Base-by-base conservation (phyloP, 768 basidiomycete species). In the Aureoboletus auriporus region DNA sequence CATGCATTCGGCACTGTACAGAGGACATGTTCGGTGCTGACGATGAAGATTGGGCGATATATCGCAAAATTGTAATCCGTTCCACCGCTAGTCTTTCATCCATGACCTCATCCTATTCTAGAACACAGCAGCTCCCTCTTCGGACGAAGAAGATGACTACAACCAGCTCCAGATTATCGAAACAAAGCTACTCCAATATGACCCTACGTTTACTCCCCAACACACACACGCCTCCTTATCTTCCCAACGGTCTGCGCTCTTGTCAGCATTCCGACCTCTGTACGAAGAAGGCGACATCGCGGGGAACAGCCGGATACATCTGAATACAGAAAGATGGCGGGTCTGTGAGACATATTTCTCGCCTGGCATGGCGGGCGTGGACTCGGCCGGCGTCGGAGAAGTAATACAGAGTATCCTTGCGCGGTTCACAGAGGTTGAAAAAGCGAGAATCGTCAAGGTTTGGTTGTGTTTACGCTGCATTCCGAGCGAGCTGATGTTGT, bases 11-110 rank as follows among this genome's bases (percentile, higher is more conserved):
- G n/a, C 7, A 10, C 17, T 38, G 31, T 11, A 34, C 45, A 87
- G 94, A 97, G 73, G 94, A 98, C 57, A 84, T 75, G 71, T 99
- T 98, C 61, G 93, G 95, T 4, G 85, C 84, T 14, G 86, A 95
- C 55, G 94, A 98, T 61, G 93, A 88, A 7, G 95, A 98, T 62
- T 98, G 95, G 94, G 86, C 86, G 0, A 93, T 98, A 50, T 98
- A 98, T 63, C 89, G 95, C 55, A 93, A 97, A 69, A 93, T 99
- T 50, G 94, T 94, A 63, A 60, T 20, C 26, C 54, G 80, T 66
- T 9, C 4, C 7, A 27, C 28, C 29, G 1, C 26, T 31, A 38
- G 8, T 29, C 16, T 27, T 36, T 13, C 13, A 17, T 31, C 2
- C 16, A 2, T 30, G 34, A 44, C 20, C 33, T 46, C 36, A 46